Base-by-base conservation (phyloP, 2,329 filamentous ascomycete species). In the Fusarium nygamai region DNA sequence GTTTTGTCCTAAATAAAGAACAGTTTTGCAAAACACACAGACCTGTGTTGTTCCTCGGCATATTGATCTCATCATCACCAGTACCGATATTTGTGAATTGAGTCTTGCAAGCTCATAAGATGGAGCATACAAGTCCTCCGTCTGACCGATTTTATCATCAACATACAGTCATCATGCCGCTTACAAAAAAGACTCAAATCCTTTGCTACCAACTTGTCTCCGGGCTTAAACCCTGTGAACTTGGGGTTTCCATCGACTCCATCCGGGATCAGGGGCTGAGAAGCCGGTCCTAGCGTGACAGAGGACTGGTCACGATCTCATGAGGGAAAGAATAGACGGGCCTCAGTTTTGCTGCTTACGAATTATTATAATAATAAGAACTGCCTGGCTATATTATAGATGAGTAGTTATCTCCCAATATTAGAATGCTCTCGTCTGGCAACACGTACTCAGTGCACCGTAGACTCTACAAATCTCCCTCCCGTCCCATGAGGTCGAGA, bases 181-280 rank as follows among this genome's bases (percentile, higher is more conserved):
- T 51, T 51, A 38, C 43, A 24, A 51, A 51, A 17, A 60, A 60
- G 29, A 50, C 43, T 60, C 33, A 51, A 38, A 31, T 58, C 11
- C 41, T 29, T 29, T 50, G 19, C 31, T 50, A 36, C 41, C 22
- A 29, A 50, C 56, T 31, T 60, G 43, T 60, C 33, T 51, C 43
- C 43, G 33, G 20, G 43, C 43, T 36, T 43, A 27, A 56, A 54
- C 57, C 61, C 58, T 61, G 61, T 50, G 56, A 51, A 53, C 53
- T 67, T 61, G 63, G 34, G 63, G 47, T 46, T 71, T 70, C 47
- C 50, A n/a, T 50, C 11, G 61, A 46, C 61, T 62, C 68, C 50
- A 46, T 60, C 71, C 67, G 62, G 67, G 39, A 67, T 56, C 59
- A 74, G 58, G 70, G 66, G 57, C 41, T 22, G 61, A 53, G 53